These are phyloP conservation scores for Strobilomyces dryophilus DNA, from an alignment of 768 basidiomycete genomes.

Conservation along the genomic window DNA sequence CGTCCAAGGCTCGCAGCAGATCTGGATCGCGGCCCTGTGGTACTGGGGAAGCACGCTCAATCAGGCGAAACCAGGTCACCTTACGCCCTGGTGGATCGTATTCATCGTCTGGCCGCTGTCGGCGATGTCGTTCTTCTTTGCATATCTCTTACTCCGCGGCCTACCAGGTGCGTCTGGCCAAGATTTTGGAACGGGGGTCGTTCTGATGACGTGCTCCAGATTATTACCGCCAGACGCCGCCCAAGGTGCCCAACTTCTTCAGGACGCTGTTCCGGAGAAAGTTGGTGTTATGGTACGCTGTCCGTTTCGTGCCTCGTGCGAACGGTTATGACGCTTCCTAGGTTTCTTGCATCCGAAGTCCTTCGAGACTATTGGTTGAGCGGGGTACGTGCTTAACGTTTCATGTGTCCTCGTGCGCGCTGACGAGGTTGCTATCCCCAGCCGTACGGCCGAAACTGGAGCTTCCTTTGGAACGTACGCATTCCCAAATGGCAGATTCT, in stretches of 20 bases:
- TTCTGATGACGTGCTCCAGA: slow-evolving; percentile 39
- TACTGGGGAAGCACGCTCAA: slow-evolving; percentile 90
- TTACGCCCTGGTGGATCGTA: slow-evolving; percentile 83
- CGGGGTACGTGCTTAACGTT: slow-evolving; percentile 48
- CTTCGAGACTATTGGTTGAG: slow-evolving; percentile 92
- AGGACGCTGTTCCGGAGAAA: slow-evolving; percentile 86
- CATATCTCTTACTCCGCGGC: slow-evolving; percentile 80
- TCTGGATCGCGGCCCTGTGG: slow-evolving; percentile 95
- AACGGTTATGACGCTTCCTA: slow-evolving; percentile 7
- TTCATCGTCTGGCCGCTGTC: slow-evolving; percentile 80
- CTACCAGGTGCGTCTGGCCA: slow-evolving; percentile 60
- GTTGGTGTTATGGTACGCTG: slow-evolving; percentile 73
- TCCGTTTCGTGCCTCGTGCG: neutral
- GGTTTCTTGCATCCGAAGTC: slow-evolving; percentile 87
- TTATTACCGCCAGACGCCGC: slow-evolving; percentile 89
- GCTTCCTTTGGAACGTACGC: slow-evolving; percentile 83
- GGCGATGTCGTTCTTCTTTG: slow-evolving; percentile 69
- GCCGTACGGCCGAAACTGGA: slow-evolving; percentile 94
- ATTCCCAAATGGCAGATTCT: slow-evolving; percentile 83
- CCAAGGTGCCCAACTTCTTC: slow-evolving; percentile 91
- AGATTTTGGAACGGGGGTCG: neutral
- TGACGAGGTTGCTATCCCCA: slow-evolving; percentile 24
- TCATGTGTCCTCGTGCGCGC: neutral
- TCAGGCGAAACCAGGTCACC: slow-evolving; percentile 42
- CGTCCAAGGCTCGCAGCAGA: slow-evolving; percentile 92